These are phyloP conservation scores for Eremochloa ophiuroides DNA, from an alignment of 176 grass and related monocot genomes.

Conservation along the genomic window DNA sequence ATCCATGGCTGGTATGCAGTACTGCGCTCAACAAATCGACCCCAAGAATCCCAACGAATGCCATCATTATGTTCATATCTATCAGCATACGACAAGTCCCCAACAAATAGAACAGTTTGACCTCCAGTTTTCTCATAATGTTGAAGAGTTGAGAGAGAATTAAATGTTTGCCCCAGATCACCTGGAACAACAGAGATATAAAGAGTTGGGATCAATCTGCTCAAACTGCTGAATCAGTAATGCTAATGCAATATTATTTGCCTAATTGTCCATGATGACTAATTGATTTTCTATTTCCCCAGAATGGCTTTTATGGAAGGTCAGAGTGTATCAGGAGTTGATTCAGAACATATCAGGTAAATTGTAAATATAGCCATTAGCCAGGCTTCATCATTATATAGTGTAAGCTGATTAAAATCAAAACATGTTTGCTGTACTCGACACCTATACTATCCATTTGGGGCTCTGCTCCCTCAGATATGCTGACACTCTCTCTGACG, in stretches of 20 bases:
- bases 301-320: neutral
- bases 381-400: neutral
- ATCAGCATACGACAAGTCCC: conserved; percentile 95
- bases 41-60: conserved; percentile 90
- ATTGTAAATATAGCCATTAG: neutral
- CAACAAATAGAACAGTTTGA: conserved; percentile 75
- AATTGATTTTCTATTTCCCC: neutral
- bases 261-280: neutral
- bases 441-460: neutral
- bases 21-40: conserved; percentile 69
- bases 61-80: conserved; percentile 85
- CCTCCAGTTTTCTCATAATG: conserved; percentile 79
- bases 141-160: conserved; percentile 94
- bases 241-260: neutral
- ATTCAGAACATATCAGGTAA: neutral
- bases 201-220: neutral
- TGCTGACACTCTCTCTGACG: neutral
- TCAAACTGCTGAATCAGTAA: neutral
- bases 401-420: neutral
- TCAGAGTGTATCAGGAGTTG: neutral
- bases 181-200: conserved; percentile 41
- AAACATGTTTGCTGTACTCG: neutral
- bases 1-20: conserved; percentile 94
- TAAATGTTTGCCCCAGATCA: conserved; percentile 97
- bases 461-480: neutral